phyloP scores from a whole-genome alignment of 345 rosid genomes.

The Pistacia atlantica region DNA sequence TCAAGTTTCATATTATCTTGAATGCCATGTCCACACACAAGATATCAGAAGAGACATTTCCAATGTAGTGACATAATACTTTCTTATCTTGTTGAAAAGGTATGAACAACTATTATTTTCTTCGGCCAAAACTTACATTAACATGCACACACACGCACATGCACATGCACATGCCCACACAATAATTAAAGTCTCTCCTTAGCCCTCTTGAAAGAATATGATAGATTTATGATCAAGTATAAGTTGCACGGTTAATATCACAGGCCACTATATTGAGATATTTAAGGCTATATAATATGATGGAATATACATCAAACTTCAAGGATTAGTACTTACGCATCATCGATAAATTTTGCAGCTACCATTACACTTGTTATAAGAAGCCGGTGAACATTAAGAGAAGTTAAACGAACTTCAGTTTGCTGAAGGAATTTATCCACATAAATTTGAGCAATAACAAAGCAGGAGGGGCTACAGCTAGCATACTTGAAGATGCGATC shows the following conservation, averaged over 20 bases:
- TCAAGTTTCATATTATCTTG: background rate
- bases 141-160: too few relatives aligned
- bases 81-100: background rate
- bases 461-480: constrained; percentile 93
- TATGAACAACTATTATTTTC: background rate
- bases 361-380: constrained; percentile 75
- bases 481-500: constrained; percentile 87
- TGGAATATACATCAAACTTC: background rate
- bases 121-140: background rate
- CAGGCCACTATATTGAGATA: background rate
- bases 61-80: background rate
- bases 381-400: constrained; percentile 84
- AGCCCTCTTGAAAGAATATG: background rate
- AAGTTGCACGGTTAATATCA: background rate
- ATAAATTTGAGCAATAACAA: constrained; percentile 72
- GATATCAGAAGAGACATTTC: background rate
- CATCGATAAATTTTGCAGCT: constrained; percentile 86
- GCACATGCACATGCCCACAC: background rate
- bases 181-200: background rate
- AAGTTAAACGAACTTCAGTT: constrained; percentile 55
- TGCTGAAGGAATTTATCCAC: constrained; percentile 57
- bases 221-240: background rate
- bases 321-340: constrained; percentile 56
- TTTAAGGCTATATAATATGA: background rate
- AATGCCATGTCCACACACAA: too few relatives aligned